Base-by-base conservation (phyloP, 129 eudicot species). In the Flaveria ramosissima region DNA sequence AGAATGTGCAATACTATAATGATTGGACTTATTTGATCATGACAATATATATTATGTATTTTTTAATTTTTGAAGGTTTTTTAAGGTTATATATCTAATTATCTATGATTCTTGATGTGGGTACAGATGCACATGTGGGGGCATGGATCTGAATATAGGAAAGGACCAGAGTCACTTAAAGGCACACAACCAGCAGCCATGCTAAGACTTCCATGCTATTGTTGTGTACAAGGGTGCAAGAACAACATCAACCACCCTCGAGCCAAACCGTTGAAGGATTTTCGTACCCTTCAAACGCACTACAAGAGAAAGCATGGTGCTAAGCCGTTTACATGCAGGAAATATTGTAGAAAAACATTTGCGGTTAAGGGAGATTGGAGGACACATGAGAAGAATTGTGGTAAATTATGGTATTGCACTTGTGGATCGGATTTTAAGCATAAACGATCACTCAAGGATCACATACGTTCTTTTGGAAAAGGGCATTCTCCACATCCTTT, bases 41-140 rank as follows among this genome's bases (percentile, higher is more conserved):
- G 46, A 20, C 10, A 6, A 6, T 32, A 20, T 14, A 23, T 43
- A 7, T n/a, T n/a, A n/a, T n/a, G n/a, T n/a, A 7, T 10, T 20
- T 55, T 72, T 45, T 6, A 13, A 24, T 9, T 41, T 10, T 12
- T 3, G n/a, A 47, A 77, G 43, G 6, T 1, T 52, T 77, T 77
- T n/a, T 11, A 23, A 15, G 20, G 26, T 23, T 77, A 47, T 36
- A 68, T 11, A 43, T 55, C 21, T 68, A 68, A 32, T 1, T 55
- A n/a, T 56, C 6, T 81, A 55, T 19, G 15, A 20, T 47, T 81
- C 57, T 60, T 75, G 48, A 26, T 16, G 15, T 70, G 72, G 48
- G 16, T 78, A 42, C 80, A 93, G 98, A 93, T 93, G 98, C 98
- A 93, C 78, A 93, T 93, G 97, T 93, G 98, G 98, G 98, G 98